These are phyloP conservation scores for Pelargonium citronellum DNA, from an alignment of 441 rosid species.

Conservation along the genomic window DNA sequence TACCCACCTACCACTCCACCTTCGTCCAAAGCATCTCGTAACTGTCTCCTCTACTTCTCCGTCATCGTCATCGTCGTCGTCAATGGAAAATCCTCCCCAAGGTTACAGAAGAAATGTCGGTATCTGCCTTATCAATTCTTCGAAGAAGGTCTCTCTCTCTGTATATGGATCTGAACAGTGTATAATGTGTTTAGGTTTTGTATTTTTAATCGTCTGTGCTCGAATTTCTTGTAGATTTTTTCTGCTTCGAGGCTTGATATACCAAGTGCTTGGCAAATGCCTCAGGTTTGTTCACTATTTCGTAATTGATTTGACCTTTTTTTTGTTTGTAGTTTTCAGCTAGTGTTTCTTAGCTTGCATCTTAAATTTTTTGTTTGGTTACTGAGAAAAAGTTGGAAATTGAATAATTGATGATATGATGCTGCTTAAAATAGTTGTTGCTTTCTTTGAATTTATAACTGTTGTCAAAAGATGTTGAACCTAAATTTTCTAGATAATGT, in stretches of 20 bases:
- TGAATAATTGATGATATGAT: neutral
- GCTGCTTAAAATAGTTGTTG: neutral
- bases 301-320: no score
- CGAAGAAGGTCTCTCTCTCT: slow-evolving; percentile 37
- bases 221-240: slow-evolving; percentile 39
- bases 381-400: neutral
- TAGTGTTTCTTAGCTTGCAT: neutral
- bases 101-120: slow-evolving; percentile 67
- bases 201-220: slow-evolving; percentile 5
- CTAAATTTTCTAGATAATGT: neutral
- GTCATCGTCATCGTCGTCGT: slow-evolving; percentile 25
- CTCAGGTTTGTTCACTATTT: slow-evolving; percentile 39
- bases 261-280: slow-evolving; percentile 71
- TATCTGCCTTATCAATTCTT: slow-evolving; percentile 53
- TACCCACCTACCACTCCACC: neutral
- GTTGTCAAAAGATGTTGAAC: no score
- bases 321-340: neutral
- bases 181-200: neutral
- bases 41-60: neutral
- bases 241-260: slow-evolving; percentile 53
- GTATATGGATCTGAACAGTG: neutral
- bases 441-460: no score
- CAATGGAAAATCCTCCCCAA: slow-evolving; percentile 48
- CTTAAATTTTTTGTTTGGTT: neutral
- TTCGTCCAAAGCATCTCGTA: neutral